Evolutionary conservation across 495 filamentous ascomycete genomes (phyloP).

Genomic region (Podospora pseudocomata): DNA sequence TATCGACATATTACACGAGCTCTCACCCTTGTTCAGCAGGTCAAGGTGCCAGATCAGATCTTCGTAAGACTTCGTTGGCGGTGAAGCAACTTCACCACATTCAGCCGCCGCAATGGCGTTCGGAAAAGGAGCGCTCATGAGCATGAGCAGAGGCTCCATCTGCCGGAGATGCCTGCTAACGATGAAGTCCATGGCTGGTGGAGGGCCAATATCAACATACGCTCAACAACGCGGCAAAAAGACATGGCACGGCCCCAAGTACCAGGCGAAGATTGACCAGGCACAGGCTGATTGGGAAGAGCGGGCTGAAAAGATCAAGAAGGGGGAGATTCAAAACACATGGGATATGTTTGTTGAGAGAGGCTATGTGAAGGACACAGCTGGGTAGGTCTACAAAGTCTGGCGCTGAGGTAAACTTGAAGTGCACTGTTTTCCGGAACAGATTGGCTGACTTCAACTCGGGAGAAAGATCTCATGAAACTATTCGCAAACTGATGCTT

Average conservation of each 20-base stretch:
- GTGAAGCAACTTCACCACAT: background rate
- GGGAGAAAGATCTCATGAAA: conserved; percentile 46
- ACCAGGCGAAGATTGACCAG: conserved; percentile 49
- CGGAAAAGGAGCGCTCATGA: conserved; percentile 14
- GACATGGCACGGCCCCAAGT: conserved; percentile 41
- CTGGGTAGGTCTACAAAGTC: conserved; percentile 59
- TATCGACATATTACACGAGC: background rate
- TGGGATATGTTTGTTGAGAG: conserved; percentile 71
- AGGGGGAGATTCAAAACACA: conserved; percentile 60
- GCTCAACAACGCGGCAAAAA: background rate
- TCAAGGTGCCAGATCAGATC: background rate
- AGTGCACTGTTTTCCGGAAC: background rate
- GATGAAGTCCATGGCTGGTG: background rate
- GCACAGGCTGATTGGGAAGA: conserved; percentile 56
- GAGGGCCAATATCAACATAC: background rate
- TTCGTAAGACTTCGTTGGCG: background rate
- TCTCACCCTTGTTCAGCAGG: background rate
- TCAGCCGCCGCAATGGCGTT: conserved; percentile 18
- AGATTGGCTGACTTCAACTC: background rate
- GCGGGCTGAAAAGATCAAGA: conserved; percentile 54
- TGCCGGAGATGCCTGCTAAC: conserved; percentile 18
- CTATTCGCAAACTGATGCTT: conserved; percentile 67
- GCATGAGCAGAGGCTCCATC: conserved; percentile 15
- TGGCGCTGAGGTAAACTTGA: background rate
- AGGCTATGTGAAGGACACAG: conserved; percentile 72